Base-by-base conservation (phyloP, 371 early-diverging fungal species). In the Actinomucor elegans region DNA sequence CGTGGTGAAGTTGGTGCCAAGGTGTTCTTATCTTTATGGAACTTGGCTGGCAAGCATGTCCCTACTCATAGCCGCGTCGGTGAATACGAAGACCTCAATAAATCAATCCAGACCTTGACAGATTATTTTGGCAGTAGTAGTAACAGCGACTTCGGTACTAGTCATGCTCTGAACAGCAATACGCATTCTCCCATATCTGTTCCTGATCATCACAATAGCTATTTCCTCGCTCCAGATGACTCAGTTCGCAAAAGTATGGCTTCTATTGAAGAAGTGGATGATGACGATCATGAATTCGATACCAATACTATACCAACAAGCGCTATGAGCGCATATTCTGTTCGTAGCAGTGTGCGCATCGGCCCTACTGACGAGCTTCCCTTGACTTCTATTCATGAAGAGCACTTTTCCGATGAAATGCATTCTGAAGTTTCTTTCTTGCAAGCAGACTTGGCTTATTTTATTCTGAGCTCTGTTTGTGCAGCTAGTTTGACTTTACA, bases 401-500 rank as follows among this genome's bases (percentile, higher is more conserved):
- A 59, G n/a, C 46, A 41, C 15, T 31, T 36, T 8, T 40, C 58
- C 4, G 54, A 50, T 0, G 27, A 49, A 2, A 35, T 11, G 1
- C 48, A 48, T 17, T 35, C 49, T 8, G 37, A 49, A 18, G 23
- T 60, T 1, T 45, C 64, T 6, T 61, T 61, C 12, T 58, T 77
- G 29, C 83, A 83, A 55, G 59, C 66, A 11, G 72, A 67, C 11
- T 69, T 83, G 23, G 75, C 84, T 27, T 79, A 79, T 9, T 67
- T 67, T n/a, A 66, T 90, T 29, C 58, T 90, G 11, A 80, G 85
- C 9, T 80, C 80, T 5, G 61, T 88, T 28, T 77, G 85, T 56
- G 77, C 83, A 54, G 67, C 85, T 31, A 73, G 83, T 14, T 55
- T 87, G 58, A 82, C 84, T 4, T 63, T 75, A 11, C 85, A 88